Evolutionary conservation across 2,329 filamentous ascomycete species (phyloP).

Genomic region (Fusarium abutilonis): DNA sequence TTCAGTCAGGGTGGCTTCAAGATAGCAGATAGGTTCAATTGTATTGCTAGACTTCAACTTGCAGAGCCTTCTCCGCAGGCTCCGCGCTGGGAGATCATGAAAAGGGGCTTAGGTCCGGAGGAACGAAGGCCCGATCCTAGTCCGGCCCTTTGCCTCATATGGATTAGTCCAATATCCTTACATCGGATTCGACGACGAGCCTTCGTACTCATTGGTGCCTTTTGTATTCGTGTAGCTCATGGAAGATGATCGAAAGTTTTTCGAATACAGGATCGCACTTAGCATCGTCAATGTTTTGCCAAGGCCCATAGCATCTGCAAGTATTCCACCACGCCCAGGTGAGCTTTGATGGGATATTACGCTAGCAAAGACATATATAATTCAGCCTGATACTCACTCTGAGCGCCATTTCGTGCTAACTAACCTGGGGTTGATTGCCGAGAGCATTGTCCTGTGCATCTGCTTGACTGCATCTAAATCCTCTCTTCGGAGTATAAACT

Average conservation of each 20-base stretch:
- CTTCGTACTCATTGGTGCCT: fast-evolving
- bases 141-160: no score
- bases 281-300: conserved; percentile 1
- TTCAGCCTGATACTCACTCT: neutral
- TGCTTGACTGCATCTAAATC: fast-evolving
- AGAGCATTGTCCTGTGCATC: neutral
- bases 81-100: neutral
- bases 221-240: no score
- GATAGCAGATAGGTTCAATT: neutral
- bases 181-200: fast-evolving
- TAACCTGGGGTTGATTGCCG: neutral
- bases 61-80: neutral
- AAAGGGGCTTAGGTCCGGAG: no score
- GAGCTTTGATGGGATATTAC: fast-evolving
- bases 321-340: neutral
- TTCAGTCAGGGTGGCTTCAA: neutral
- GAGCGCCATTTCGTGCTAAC: no score
- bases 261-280: conserved; percentile 3
- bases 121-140: no score
- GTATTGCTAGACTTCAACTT: neutral
- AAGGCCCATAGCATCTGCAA: conserved; percentile 8
- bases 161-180: no score
- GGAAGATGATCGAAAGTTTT: fast-evolving
- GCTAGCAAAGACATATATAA: neutral
- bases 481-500: neutral